These are phyloP conservation scores for Rosa multiflora DNA, from an alignment of 306 rosid genomes.

Conservation along the genomic window DNA sequence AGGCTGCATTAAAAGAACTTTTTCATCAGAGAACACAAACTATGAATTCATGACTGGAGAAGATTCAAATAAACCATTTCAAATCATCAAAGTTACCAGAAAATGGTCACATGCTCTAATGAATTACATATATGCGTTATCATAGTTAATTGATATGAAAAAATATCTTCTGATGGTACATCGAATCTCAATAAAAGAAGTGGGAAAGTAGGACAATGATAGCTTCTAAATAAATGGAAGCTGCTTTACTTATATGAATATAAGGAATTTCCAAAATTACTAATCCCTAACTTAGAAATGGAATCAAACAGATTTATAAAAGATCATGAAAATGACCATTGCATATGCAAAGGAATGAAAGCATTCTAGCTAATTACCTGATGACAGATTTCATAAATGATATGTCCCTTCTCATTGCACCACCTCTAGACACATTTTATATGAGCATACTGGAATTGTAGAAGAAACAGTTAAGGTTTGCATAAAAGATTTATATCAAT, in stretches of 20 bases:
- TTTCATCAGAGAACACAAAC: conserved; percentile 5
- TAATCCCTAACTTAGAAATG: neutral
- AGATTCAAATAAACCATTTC: neutral
- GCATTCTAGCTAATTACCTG: conserved; percentile 38
- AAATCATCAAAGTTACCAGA: neutral
- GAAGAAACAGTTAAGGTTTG: neutral
- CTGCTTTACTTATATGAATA: conserved; percentile 10
- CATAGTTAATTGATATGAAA: neutral
- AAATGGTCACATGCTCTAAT: neutral
- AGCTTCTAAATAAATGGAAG: conserved; percentile 9
- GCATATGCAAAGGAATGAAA: neutral
- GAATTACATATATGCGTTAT: neutral
- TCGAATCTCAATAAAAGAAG: neutral
- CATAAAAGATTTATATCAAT: neutral
- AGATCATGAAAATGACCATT: neutral
- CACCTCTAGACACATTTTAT: conserved; percentile 61
- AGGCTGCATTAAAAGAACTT: conserved; percentile 28
- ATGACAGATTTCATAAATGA: conserved; percentile 64
- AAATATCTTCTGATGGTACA: neutral
- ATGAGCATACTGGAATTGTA: conserved; percentile 53
- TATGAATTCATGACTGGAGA: neutral
- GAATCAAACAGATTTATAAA: neutral
- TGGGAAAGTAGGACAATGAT: neutral
- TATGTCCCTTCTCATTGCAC: conserved; percentile 72
- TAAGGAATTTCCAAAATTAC: neutral